Evolutionary conservation across 345 rosid species (phyloP), one percentile per base, ranked within the genome.

Genomic region (Eucalyptus lansdowneana): DNA sequence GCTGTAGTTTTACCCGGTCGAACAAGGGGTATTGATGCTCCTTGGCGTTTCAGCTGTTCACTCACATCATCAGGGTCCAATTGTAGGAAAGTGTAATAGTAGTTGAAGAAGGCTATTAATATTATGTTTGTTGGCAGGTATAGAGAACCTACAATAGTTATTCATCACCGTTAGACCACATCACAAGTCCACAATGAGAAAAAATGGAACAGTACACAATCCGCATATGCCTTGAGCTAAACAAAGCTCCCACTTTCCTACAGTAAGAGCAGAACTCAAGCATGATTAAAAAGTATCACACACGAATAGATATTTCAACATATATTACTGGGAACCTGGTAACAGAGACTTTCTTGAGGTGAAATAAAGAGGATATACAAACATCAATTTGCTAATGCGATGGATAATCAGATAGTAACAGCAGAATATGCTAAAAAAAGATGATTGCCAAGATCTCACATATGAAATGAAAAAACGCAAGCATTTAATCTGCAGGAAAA

Each of bases 11-110:
- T 97, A 69, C 99, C 99, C 22, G 97, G 99, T 37, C 97, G 95
- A 90, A 98, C 99, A 50, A 96, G 93, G 50, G 99, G 99, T 89
- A 98, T 97, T 5, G 98, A 98, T 13, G 97, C 99, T 88, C 99
- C 98, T 94, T 98, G 99, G 50, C 99, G 96, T 91, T 98, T 98
- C 92, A 98, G 87, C 89, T 98, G 99, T 91, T 98, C 99, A n/a
- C 99, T 98, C 86, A 98, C 97, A 92, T 98, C 98, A 89, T 98
- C 99, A 56, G 98, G 99, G 91, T 96, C 99, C 94, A 97, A 92
- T 94, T 98, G 99, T 56, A 98, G 95, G 94, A 98, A 98, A 80
- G 99, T 96, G 93, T 98, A 97, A 93, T 96, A 98, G 93, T 98
- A 97, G 95, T 97, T 98, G 95, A 98, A 98, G 96, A 98, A 98